These are phyloP conservation scores for Cutaneotrichosporon sp. DNA, from an alignment of 1,284 basidiomycete genomes.

Conservation along the genomic window DNA sequence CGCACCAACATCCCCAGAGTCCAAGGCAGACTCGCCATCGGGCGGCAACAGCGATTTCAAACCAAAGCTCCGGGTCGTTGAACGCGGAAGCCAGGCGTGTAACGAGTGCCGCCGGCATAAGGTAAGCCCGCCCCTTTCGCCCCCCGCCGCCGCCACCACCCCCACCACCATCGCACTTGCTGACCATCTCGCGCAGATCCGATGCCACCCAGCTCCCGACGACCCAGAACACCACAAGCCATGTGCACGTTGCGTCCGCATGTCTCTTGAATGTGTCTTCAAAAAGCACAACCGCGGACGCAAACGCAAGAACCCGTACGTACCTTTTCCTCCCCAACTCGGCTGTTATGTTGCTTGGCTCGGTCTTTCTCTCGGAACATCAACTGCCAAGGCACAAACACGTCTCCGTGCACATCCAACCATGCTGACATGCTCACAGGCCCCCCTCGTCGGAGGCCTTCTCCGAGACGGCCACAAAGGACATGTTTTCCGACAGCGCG, in stretches of 20 bases:
- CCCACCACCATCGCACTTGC: not conserved
- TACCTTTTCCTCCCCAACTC: not conserved
- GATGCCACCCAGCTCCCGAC: constrained; percentile 32
- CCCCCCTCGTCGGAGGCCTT: not conserved
- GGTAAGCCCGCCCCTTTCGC: constrained; percentile 9
- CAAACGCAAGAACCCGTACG: constrained; percentile 31
- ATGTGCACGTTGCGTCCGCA: constrained; percentile 29
- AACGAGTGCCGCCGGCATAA: constrained; percentile 35
- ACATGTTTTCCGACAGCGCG: not conserved
- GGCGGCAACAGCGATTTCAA: constrained; percentile 8
- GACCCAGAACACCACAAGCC: constrained; percentile 29
- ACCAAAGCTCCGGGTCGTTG: constrained; percentile 27
- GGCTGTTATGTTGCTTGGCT: too few relatives aligned
- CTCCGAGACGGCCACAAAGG: not conserved
- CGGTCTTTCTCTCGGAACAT: not conserved
- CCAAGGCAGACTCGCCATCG: constrained; percentile 12
- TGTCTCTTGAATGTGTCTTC: constrained; percentile 30
- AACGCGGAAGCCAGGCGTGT: constrained; percentile 31
- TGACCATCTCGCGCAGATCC: constrained; percentile 19
- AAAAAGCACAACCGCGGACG: constrained; percentile 33
- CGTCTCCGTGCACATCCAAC: too few relatives aligned
- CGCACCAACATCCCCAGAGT: constrained; percentile 11
- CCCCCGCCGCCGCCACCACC: too few relatives aligned
- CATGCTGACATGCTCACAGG: constrained; percentile 3
- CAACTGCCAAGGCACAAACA: too few relatives aligned